Evolutionary conservation across 148 eudicot species (phyloP).

Genomic region (Amaranthus cruentus): DNA sequence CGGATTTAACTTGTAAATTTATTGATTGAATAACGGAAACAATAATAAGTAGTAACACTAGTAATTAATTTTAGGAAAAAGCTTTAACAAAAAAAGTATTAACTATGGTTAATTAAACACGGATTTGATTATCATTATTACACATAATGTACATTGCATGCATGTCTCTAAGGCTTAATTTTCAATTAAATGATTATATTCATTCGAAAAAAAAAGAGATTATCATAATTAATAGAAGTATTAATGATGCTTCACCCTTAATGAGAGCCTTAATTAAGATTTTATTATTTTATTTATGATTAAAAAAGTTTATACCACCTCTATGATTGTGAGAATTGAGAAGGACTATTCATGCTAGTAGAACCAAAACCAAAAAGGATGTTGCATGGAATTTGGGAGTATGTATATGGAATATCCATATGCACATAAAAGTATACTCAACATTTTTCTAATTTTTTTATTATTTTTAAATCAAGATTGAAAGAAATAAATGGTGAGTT

Average conservation of each 20-base stretch:
- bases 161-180: background rate
- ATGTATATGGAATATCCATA: too few relatives aligned
- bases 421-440: background rate
- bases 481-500: background rate
- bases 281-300: too few relatives aligned
- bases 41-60: too few relatives aligned
- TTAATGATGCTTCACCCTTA: too few relatives aligned
- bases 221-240: too few relatives aligned
- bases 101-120: too few relatives aligned
- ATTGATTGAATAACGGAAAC: too few relatives aligned
- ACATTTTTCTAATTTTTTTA: background rate
- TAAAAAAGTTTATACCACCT: too few relatives aligned
- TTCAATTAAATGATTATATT: background rate
- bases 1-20: too few relatives aligned
- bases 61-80: too few relatives aligned
- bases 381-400: background rate
- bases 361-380: background rate
- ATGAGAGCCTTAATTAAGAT: too few relatives aligned
- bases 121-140: background rate
- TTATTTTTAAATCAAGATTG: background rate
- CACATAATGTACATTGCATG: constrained; percentile 1
- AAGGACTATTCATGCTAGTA: background rate
- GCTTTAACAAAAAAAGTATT: too few relatives aligned
- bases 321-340: background rate
- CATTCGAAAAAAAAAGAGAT: background rate